Percentiles rank a stretch among this genome's conserved stretches.
Evolutionary conservation across 192 early-diverging fungal genomes (phyloP).

Genomic region (Rhizophagus prolifer): DNA sequence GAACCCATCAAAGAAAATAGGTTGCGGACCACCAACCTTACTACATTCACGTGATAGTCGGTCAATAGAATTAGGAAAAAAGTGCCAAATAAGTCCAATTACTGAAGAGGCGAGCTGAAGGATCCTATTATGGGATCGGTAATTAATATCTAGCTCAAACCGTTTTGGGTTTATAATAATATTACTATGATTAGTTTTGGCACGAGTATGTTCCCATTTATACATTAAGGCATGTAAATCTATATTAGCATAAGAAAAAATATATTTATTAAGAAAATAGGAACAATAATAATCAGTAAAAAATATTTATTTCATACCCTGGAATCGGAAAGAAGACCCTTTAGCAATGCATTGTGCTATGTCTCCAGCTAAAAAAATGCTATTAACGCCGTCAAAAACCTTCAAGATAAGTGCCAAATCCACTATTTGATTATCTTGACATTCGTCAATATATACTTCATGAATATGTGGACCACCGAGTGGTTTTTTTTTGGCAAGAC

Average conservation of each 20-base stretch:
- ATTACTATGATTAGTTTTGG: neutral
- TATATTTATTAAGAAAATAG: neutral
- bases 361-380: constrained; percentile 23
- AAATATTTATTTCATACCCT: neutral
- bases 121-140: constrained; percentile 23
- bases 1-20: neutral
- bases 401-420: constrained; percentile 14
- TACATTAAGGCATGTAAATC: neutral
- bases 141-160: constrained; percentile 18
- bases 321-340: constrained; percentile 18
- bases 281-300: neutral
- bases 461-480: constrained; percentile 18
- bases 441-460: constrained; percentile 30
- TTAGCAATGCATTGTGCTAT: constrained; percentile 20
- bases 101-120: constrained; percentile 15
- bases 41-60: neutral
- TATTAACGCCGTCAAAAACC: constrained; percentile 3
- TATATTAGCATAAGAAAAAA: neutral
- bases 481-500: neutral
- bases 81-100: neutral
- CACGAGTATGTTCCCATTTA: constrained; percentile 11
- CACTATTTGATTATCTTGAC: constrained; percentile 18
- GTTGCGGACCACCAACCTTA: constrained; percentile 10
- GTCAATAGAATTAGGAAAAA: constrained; percentile 26
- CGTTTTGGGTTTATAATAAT: neutral